Conservation (phyloP, 768 basidiomycete genomes). For the Mycena sanguinolenta region DNA sequence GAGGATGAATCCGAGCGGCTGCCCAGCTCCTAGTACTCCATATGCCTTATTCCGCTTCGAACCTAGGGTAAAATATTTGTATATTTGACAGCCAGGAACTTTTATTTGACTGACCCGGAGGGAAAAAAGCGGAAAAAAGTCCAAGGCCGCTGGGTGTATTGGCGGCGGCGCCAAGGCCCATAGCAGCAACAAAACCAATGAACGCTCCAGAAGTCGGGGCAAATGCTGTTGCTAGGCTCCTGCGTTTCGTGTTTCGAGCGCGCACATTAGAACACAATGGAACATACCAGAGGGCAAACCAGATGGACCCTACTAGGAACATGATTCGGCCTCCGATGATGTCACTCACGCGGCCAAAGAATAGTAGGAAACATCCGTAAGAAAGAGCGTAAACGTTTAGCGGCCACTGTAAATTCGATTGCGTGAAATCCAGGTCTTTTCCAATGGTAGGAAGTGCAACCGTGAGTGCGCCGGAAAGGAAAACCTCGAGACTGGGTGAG, state of each 20-base stretch:
- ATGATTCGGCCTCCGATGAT: constrained; percentile 43
- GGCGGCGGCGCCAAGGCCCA: constrained; percentile 50
- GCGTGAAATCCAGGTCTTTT: constrained; percentile 40
- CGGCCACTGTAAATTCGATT: constrained; percentile 44
- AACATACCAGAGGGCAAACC: constrained; percentile 47
- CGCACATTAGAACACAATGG: neutral
- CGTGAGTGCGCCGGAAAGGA: constrained; percentile 42
- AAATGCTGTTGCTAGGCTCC: constrained; percentile 49
- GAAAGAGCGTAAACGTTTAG: constrained; percentile 43
- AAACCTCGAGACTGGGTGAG: constrained; percentile 33
- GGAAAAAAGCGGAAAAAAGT: constrained; percentile 46
- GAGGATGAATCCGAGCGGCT: constrained; percentile 49
- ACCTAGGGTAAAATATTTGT: constrained; percentile 31
- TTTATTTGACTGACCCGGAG: constrained; percentile 28
- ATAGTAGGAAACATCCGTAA: constrained; percentile 41
- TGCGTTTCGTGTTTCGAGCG: neutral
- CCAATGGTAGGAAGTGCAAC: constrained; percentile 46
- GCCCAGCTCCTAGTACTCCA: constrained; percentile 50
- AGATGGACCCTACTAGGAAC: constrained; percentile 47
- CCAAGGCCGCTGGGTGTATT: constrained; percentile 48
- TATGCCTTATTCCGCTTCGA: constrained; percentile 46
- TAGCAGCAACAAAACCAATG: constrained; percentile 48
- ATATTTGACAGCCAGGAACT: neutral
- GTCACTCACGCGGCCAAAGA: constrained; percentile 43
- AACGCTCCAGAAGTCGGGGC: constrained; percentile 44